Evolutionary conservation across 2,329 filamentous ascomycete genomes (phyloP).

Genomic region (Paraphoma chrysanthemicola): DNA sequence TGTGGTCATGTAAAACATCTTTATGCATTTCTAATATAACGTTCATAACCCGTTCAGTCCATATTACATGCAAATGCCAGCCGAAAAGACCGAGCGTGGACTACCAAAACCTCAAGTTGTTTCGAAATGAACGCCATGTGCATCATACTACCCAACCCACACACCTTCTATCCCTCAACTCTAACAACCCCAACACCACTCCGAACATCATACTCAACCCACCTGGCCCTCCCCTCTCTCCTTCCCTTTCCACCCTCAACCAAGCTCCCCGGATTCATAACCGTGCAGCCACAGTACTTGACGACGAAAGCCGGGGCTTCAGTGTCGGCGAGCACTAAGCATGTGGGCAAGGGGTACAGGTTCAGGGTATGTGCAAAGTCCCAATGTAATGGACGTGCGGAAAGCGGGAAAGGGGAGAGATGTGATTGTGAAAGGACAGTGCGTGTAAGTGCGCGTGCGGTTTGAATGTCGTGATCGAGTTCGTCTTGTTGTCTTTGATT

Average conservation of each 20-base stretch:
- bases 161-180: constrained; percentile 21
- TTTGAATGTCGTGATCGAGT: constrained; percentile 47
- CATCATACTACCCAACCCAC: too few relatives aligned
- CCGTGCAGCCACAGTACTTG: constrained; percentile 94
- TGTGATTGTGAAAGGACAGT: constrained; percentile 91
- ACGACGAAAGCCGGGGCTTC: constrained; percentile 83
- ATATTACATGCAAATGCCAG: too few relatives aligned
- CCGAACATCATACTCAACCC: constrained; percentile 78
- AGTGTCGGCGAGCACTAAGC: constrained; percentile 81
- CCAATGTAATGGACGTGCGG: constrained; percentile 84
- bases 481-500: constrained; percentile 16
- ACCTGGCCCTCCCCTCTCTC: constrained; percentile 71
- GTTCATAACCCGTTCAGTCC: too few relatives aligned
- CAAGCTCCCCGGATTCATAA: constrained; percentile 88
- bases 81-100: too few relatives aligned
- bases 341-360: constrained; percentile 87
- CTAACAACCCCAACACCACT: constrained; percentile 34
- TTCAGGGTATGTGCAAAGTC: constrained; percentile 79
- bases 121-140: too few relatives aligned
- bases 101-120: too few relatives aligned
- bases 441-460: constrained; percentile 82
- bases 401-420: constrained; percentile 84
- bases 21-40: too few relatives aligned
- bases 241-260: constrained; percentile 65
- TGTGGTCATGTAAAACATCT: too few relatives aligned